These are phyloP conservation scores for Emergomyces pasteurianus DNA, from an alignment of 2,329 filamentous ascomycete genomes.

Conservation along the genomic window DNA sequence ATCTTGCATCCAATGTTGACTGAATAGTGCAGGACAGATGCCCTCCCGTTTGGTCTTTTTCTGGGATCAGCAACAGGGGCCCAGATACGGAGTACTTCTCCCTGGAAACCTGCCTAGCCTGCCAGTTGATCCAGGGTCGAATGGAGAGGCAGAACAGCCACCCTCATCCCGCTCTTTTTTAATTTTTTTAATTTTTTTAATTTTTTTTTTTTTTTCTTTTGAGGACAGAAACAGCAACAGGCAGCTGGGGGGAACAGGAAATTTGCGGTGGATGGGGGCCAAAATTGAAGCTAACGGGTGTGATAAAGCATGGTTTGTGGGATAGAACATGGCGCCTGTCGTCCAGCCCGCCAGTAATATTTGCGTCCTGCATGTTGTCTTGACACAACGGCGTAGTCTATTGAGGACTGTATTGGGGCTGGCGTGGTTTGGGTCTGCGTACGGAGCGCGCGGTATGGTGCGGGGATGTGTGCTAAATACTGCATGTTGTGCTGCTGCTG, in stretches of 20 bases:
- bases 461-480: not conserved
- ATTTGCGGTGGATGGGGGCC: no score
- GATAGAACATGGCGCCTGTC: not conserved
- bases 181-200: no score
- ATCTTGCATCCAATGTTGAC: not conserved
- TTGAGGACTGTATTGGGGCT: conserved; percentile 1
- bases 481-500: not conserved
- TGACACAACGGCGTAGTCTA: not conserved
- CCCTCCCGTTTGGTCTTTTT: not conserved
- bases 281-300: not conserved
- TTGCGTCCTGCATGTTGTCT: not conserved
- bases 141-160: not conserved
- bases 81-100: no score
- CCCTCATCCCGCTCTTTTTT: no score
- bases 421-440: no score
- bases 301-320: not conserved
- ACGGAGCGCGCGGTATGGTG: no score
- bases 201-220: not conserved
- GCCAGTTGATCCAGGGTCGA: not conserved
- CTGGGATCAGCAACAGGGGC: not conserved
- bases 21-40: no score
- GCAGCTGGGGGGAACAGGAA: not conserved
- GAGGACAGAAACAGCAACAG: not conserved
- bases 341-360: not conserved
- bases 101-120: not conserved